Evolutionary conservation across 2,329 filamentous ascomycete species (phyloP).

Genomic region (Trichoderma koningiopsis): DNA sequence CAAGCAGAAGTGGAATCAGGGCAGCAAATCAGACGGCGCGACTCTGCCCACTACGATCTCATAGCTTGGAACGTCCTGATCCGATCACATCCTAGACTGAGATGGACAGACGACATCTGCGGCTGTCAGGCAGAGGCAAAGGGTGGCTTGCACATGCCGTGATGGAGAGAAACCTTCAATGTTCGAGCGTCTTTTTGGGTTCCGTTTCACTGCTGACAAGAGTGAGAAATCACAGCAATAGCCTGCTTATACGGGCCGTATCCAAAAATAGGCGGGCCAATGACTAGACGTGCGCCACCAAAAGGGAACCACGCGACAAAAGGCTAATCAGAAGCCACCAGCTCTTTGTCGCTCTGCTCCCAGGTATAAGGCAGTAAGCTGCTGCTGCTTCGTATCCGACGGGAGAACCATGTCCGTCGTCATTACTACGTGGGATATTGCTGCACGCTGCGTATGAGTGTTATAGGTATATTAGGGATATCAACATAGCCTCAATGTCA

Average conservation of each 20-base stretch:
- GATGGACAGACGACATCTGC: background rate
- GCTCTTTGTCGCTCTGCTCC: background rate
- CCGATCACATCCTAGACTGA: background rate
- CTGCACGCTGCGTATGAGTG: background rate
- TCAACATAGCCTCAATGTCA: background rate
- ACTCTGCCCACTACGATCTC: background rate
- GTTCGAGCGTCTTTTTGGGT: background rate
- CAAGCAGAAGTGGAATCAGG: background rate
- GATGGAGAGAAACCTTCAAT: background rate
- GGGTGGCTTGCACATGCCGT: background rate
- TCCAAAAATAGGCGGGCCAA: constrained; percentile 23
- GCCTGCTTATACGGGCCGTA: constrained; percentile 2
- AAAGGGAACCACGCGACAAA: background rate
- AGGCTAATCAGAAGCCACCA: background rate
- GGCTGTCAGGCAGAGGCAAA: background rate
- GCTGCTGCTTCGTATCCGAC: background rate
- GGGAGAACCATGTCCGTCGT: background rate
- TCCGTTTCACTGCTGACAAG: background rate
- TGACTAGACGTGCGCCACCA: background rate
- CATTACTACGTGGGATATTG: background rate
- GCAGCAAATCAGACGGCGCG: constrained; percentile 15
- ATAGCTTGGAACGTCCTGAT: background rate
- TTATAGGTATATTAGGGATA: background rate
- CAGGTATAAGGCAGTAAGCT: background rate
- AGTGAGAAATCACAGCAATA: background rate